Evolutionary conservation across 805 yeast species (phyloP).

Genomic region (Ogataea kodamae): DNA sequence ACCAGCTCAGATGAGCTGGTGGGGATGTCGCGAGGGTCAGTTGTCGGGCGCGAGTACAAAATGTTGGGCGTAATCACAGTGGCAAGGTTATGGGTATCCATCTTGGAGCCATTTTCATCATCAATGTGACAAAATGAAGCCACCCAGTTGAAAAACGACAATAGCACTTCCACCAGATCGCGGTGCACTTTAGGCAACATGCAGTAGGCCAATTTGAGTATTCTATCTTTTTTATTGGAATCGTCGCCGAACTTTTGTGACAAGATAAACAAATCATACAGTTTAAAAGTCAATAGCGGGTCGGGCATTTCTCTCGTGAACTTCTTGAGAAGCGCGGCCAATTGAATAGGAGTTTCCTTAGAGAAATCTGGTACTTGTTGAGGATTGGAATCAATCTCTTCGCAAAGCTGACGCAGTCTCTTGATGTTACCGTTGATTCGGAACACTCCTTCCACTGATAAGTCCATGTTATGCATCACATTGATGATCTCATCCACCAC

Average conservation of each 20-base stretch:
- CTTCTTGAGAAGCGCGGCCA: constrained; percentile 89
- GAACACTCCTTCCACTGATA: constrained; percentile 95
- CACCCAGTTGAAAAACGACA: constrained; percentile 89
- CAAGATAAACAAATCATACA: constrained; percentile 76
- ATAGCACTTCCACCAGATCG: constrained; percentile 79
- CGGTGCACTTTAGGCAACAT: constrained; percentile 79
- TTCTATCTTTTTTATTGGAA: constrained; percentile 43
- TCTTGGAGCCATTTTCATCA: constrained; percentile 86
- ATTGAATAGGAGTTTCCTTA: constrained; percentile 78
- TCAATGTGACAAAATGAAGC: constrained; percentile 93
- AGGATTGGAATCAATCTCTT: constrained; percentile 70
- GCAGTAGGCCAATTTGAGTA: constrained; percentile 64
- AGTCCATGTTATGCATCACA: constrained; percentile 83
- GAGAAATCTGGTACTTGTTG: constrained; percentile 65
- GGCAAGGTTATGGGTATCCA: constrained; percentile 94
- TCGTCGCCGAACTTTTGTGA: constrained; percentile 53
- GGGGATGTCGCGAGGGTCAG: constrained; percentile 17
- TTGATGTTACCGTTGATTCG: constrained; percentile 94
- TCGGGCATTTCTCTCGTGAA: constrained; percentile 90
- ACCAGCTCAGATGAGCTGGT: constrained; percentile 22
- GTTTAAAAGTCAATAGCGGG: constrained; percentile 73
- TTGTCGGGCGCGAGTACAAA: constrained; percentile 53
- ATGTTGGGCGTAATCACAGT: constrained; percentile 95
- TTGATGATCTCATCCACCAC: constrained; percentile 81
- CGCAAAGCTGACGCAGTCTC: constrained; percentile 68